Percentiles rank a stretch among this genome's conserved stretches.
Conservation (phyloP, 2,329 filamentous ascomycete species). For the Podosphaera leucotricha region DNA sequence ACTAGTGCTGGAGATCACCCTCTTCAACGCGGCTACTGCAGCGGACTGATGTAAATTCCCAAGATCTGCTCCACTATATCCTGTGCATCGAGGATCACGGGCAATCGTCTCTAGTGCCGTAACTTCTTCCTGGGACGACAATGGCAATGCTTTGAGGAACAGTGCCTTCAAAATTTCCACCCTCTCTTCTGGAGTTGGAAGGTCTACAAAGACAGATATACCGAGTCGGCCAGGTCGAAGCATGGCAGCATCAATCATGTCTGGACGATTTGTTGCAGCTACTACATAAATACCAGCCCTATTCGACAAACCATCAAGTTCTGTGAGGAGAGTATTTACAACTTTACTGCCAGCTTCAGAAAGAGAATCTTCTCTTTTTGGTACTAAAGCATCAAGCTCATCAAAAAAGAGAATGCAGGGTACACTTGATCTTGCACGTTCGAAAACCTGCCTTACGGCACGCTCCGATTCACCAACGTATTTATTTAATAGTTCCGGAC, state of each 20-base stretch:
- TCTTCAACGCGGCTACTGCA: slow-evolving; percentile 15
- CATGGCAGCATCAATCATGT: slow-evolving; percentile 93
- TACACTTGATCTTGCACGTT: slow-evolving; percentile 59
- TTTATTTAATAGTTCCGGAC: slow-evolving; percentile 88
- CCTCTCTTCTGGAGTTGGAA: slow-evolving; percentile 57
- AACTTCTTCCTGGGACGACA: slow-evolving; percentile 26
- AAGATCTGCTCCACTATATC: slow-evolving; percentile 52
- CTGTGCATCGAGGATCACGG: slow-evolving; percentile 38
- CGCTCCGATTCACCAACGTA: slow-evolving; percentile 93
- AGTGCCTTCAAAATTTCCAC: slow-evolving; percentile 64
- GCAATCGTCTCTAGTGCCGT: slow-evolving; percentile 40
- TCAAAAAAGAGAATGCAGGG: slow-evolving; percentile 97
- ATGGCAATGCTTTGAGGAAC: slow-evolving; percentile 27
- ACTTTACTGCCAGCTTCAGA: slow-evolving; percentile 71
- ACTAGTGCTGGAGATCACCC: slow-evolving; percentile 8
- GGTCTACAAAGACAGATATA: slow-evolving; percentile 68
- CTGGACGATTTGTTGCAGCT: slow-evolving; percentile 80
- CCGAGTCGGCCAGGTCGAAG: slow-evolving; percentile 75
- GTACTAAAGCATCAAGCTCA: slow-evolving; percentile 81
- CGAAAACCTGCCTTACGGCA: slow-evolving; percentile 77
- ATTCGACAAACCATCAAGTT: slow-evolving; percentile 66
- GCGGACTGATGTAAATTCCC: slow-evolving; percentile 24
- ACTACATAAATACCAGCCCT: slow-evolving; percentile 81
- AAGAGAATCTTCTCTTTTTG: slow-evolving; percentile 52
- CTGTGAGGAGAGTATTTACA: slow-evolving; percentile 84